These are phyloP conservation scores for Tetradesmus obliquus DNA, from an alignment of 139 green algal genomes.

Conservation along the genomic window DNA sequence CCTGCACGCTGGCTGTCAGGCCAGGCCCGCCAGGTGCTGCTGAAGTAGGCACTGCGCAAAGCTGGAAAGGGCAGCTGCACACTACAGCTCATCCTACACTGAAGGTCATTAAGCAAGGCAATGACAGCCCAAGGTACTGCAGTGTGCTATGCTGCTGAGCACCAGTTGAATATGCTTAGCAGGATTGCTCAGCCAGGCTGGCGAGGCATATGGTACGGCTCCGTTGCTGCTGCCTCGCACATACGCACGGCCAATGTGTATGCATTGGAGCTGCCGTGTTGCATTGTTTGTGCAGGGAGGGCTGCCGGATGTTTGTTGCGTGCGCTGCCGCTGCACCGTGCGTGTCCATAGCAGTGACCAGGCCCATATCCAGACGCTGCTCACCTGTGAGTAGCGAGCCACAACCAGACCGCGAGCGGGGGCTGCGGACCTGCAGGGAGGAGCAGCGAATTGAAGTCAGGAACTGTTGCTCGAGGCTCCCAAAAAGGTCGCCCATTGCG, in stretches of 20 bases:
- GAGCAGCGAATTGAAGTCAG: neutral
- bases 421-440: neutral
- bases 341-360: neutral
- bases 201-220: neutral
- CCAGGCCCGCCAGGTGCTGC: too few species aligned
- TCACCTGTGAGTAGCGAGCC: neutral
- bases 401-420: neutral
- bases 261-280: neutral
- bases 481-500: neutral
- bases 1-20: too few species aligned
- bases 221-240: neutral
- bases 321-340: neutral
- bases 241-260: neutral
- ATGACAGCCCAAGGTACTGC: too few species aligned
- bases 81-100: too few species aligned
- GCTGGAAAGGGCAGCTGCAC: too few species aligned
- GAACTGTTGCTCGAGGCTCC: neutral
- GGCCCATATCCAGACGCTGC: neutral
- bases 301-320: neutral
- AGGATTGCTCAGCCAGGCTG: neutral
- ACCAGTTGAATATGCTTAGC: neutral
- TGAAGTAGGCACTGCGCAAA: too few species aligned
- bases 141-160: too few species aligned
- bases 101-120: too few species aligned
- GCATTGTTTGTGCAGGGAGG: neutral